Evolutionary conservation across 2,329 filamentous ascomycete genomes (phyloP).

Genomic region (Neospermospora avenae): DNA sequence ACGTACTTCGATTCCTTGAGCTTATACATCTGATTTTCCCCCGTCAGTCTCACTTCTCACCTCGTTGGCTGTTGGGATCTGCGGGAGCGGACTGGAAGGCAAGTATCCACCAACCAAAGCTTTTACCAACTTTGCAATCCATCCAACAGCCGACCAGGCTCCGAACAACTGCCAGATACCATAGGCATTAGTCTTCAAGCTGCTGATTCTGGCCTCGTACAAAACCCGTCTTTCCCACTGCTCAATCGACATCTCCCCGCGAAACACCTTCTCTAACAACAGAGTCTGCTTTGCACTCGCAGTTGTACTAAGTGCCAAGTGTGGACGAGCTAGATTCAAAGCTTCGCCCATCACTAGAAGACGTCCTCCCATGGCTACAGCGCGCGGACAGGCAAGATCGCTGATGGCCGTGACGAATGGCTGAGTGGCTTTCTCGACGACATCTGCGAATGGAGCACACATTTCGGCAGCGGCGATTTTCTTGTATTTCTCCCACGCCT

Average conservation of each 20-base stretch:
- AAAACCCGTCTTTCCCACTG: constrained; percentile 4
- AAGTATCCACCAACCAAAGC: neutral
- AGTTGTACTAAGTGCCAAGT: constrained; percentile 43
- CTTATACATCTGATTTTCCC: no score
- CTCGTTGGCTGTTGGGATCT: neutral
- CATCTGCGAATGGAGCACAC: constrained; percentile 13
- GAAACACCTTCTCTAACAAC: constrained; percentile 16
- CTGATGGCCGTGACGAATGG: constrained; percentile 9
- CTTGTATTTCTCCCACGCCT: constrained; percentile 20
- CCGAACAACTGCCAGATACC: neutral
- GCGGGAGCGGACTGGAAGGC: neutral
- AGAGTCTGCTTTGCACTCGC: constrained; percentile 37
- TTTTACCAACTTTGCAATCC: neutral
- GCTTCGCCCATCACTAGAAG: constrained; percentile 42
- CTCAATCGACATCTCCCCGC: constrained; percentile 11
- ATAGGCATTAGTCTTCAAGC: constrained; percentile 2
- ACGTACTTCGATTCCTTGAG: no score
- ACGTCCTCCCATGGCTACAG: constrained; percentile 28
- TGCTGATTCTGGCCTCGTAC: neutral
- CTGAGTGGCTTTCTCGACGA: constrained; percentile 3
- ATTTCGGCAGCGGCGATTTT: constrained; percentile 11
- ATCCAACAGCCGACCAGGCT: neutral
- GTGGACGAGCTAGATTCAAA: constrained; percentile 43
- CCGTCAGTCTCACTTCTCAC: neutral
- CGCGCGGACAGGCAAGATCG: constrained; percentile 2